phyloP scores from a whole-genome alignment of 331 rosid genomes.

The Rhamnella rubrinervis region DNA sequence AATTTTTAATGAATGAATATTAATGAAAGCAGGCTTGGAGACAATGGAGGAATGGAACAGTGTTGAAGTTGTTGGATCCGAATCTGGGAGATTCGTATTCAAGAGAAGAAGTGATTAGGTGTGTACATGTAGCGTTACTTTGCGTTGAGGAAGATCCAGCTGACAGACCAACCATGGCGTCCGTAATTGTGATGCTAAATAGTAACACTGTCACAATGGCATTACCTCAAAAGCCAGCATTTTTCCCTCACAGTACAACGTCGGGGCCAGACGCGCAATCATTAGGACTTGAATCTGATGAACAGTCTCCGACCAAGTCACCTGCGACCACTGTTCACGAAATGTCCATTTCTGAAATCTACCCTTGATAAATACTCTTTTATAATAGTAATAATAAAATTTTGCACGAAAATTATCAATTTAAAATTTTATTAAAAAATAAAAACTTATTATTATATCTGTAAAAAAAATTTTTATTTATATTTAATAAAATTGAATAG shows the following conservation, averaged over 20 bases:
- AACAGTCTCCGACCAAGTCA: slow-evolving; percentile 1
- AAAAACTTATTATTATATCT: too few relatives aligned
- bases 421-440: too few relatives aligned
- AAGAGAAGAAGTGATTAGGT: slow-evolving; percentile 31
- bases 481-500: too few relatives aligned
- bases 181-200: slow-evolving; percentile 37
- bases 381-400: too few relatives aligned
- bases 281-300: slow-evolving; percentile 17
- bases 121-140: slow-evolving; percentile 38
- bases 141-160: slow-evolving; percentile 52
- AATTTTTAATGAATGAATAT: not conserved
- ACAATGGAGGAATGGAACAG: slow-evolving; percentile 32
- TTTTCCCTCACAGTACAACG: slow-evolving; percentile 16
- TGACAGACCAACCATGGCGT: slow-evolving; percentile 44
- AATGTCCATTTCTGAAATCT: slow-evolving; percentile 15
- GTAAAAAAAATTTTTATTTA: too few relatives aligned
- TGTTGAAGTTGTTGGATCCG: slow-evolving; percentile 35
- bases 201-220: slow-evolving; percentile 39
- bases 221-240: slow-evolving; percentile 40
- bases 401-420: too few relatives aligned
- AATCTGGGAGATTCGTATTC: slow-evolving; percentile 28
- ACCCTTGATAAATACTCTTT: too few relatives aligned
- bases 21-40: slow-evolving; percentile 41
- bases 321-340: slow-evolving; percentile 26
- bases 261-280: slow-evolving; percentile 1